A percentile compares a stretch with the other conserved stretches of the same genome.
phyloP scores from a whole-genome alignment of 1,139 yeast genomes.

The Magnusiomyces fungicola region DNA sequence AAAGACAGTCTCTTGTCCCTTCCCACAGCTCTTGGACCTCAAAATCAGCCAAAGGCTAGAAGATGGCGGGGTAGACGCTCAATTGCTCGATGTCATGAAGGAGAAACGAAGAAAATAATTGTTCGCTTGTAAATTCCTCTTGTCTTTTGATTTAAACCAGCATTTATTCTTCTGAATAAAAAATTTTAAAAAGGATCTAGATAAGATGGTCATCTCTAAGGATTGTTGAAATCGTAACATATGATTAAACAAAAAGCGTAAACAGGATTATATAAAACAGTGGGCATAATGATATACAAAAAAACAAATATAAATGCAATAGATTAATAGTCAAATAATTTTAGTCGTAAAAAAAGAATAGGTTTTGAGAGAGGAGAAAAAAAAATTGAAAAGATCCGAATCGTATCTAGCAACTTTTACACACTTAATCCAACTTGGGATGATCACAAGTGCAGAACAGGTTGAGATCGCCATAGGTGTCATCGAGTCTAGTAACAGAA shows the following conservation, averaged over 20 bases:
- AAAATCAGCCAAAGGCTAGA: conserved; percentile 48
- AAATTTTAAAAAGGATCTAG: neutral
- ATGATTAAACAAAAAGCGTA: neutral
- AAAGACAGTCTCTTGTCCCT: conserved; percentile 60
- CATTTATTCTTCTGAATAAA: neutral
- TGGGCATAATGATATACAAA: too few relatives aligned
- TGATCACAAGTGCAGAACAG: conserved; percentile 79
- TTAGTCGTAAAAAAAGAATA: neutral
- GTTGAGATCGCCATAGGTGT: conserved; percentile 89
- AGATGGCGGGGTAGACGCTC: conserved; percentile 25
- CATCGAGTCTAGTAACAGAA: conserved; percentile 83
- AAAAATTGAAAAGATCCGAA: too few relatives aligned
- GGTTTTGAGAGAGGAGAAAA: neutral
- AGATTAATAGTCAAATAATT: neutral
- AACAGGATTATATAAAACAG: too few relatives aligned
- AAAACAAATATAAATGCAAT: neutral
- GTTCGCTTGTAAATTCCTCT: neutral
- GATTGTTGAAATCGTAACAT: neutral
- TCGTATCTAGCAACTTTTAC: too few relatives aligned
- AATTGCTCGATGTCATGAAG: conserved; percentile 11
- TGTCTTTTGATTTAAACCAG: neutral
- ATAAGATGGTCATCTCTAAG: neutral
- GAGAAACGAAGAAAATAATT: neutral
- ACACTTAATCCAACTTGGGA: conserved; percentile 25
- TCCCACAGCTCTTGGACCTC: conserved; percentile 44